Evolutionary conservation across 768 basidiomycete species (phyloP).

Genomic region (Tulasnella sp.): DNA sequence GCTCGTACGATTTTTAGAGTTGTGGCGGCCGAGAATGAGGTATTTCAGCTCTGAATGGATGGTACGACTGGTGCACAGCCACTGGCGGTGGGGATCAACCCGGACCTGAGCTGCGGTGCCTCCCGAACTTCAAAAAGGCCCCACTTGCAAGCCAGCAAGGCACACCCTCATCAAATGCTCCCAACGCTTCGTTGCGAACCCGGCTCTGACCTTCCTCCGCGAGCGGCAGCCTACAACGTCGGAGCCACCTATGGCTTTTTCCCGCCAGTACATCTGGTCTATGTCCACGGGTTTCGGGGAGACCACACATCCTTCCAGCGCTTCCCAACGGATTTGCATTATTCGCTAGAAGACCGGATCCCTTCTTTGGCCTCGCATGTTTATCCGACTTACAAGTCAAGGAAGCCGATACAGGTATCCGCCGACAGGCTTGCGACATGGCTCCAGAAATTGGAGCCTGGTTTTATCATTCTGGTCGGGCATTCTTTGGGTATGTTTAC

Average conservation of each 20-base stretch:
- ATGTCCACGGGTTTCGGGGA: slow-evolving; percentile 34
- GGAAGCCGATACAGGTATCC: slow-evolving; percentile 28
- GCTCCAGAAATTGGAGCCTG: slow-evolving; percentile 23
- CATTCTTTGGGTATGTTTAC: slow-evolving; percentile 24
- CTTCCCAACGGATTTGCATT: slow-evolving; percentile 35
- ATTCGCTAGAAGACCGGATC: slow-evolving; percentile 15
- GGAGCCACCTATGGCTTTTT: slow-evolving; percentile 1
- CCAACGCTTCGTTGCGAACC: neutral
- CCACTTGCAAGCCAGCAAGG: neutral
- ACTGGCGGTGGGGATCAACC: neutral
- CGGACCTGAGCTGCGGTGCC: neutral
- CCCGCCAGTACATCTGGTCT: slow-evolving; percentile 31
- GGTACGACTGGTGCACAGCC: slow-evolving; percentile 6
- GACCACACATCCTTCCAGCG: slow-evolving; percentile 36
- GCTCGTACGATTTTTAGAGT: neutral
- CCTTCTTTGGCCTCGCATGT: slow-evolving; percentile 33
- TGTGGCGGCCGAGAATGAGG: neutral
- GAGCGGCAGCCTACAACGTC: neutral
- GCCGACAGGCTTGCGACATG: slow-evolving; percentile 26
- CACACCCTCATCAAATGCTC: slow-evolving; percentile 2
- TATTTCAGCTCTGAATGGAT: neutral
- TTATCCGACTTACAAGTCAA: slow-evolving; percentile 37
- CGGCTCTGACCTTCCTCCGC: neutral
- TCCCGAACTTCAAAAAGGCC: slow-evolving; percentile 5
- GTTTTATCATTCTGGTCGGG: slow-evolving; percentile 30